Evolutionary conservation across 345 rosid species (phyloP), one percentile per base, ranked within the genome.

Genomic region (Geranium brycei): DNA sequence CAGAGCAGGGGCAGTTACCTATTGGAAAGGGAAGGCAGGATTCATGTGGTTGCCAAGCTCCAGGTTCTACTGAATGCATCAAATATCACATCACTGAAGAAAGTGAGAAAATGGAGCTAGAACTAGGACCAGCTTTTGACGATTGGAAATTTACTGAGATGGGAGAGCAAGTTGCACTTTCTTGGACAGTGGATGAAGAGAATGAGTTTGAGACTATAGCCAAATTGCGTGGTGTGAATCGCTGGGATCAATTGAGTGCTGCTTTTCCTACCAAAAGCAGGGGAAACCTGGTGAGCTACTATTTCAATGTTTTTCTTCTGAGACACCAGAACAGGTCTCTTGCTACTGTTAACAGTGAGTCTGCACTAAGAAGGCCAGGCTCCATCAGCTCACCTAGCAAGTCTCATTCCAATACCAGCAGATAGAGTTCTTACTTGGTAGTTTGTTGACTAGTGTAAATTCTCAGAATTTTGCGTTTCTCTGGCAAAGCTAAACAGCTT

Each of bases 1-100:
- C 68, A 38, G 74, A 74, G 61, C 63, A 11, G 35, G 79, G 59
- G 35, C 18, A 58, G 68, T 74, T 88, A n/a, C 92, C 79, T 1
- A 88, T 93, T 41, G 99, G 99, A 38, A 90, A 80, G 76, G 97
- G 95, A 72, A 86, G 97, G 68, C 79, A 76, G 66, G 89, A 85
- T 65, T 66, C 78, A 60, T 90, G 99, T 71, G 91, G 99, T 60
- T 93, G 99, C 68, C 72, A 68, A 31, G 59, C 65, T 68, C 83
- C 63, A 60, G 85, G 77, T 66, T 93, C 99, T 62, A 4, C 70
- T 7, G 86, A 81, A 68, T 93, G 99, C 66, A 82, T 88, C 47
- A 82, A 83, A 65, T 93, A 86, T 79, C 99, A 93, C 57, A 68
- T 76, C 47, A 51, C 72, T 17, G 80, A 82, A 76, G 83, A 80